These are phyloP conservation scores for Schwanniomyces polymorphus DNA, from an alignment of 805 yeast genomes.

Conservation along the genomic window DNA sequence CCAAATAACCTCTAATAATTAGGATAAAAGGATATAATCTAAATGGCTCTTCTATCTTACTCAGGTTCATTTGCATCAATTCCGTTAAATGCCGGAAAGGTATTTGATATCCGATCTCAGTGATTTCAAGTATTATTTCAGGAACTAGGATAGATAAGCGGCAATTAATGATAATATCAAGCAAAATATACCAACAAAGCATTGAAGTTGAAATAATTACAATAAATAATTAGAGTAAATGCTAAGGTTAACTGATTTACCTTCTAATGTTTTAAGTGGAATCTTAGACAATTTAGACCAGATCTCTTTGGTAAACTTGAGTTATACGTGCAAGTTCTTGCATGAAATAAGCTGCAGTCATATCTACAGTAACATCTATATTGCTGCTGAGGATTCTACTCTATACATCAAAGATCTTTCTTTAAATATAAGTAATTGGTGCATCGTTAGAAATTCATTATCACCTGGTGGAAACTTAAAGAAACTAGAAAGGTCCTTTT, in stretches of 20 bases:
- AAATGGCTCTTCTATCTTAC: too few relatives aligned
- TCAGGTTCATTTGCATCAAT: too few relatives aligned
- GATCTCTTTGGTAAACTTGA: constrained; percentile 4
- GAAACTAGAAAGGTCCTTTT: constrained; percentile 7
- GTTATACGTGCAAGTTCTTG: constrained; percentile 5
- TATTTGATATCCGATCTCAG: neutral
- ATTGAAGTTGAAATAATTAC: neutral
- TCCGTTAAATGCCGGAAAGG: neutral
- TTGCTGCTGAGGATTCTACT: constrained; percentile 3
- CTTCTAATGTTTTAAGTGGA: constrained; percentile 4
- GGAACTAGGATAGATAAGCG: neutral
- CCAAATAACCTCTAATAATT: too few relatives aligned
- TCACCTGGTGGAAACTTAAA: constrained; percentile 1
- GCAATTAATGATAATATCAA: neutral
- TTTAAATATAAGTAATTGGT: constrained; percentile 1
- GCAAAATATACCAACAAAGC: neutral
- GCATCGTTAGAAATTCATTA: constrained; percentile 4
- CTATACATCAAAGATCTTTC: neutral
- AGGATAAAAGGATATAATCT: too few relatives aligned
- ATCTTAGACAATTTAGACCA: constrained; percentile 1
- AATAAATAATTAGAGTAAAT: neutral
- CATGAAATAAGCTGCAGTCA: neutral
- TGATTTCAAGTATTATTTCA: neutral
- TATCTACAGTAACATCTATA: constrained; percentile 9
- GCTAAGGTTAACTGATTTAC: constrained; percentile 5